Percentiles rank a stretch among this genome's conserved stretches.
These are phyloP conservation scores for Pleurotus eryngii DNA, from an alignment of 768 basidiomycete species.

Conservation along the genomic window DNA sequence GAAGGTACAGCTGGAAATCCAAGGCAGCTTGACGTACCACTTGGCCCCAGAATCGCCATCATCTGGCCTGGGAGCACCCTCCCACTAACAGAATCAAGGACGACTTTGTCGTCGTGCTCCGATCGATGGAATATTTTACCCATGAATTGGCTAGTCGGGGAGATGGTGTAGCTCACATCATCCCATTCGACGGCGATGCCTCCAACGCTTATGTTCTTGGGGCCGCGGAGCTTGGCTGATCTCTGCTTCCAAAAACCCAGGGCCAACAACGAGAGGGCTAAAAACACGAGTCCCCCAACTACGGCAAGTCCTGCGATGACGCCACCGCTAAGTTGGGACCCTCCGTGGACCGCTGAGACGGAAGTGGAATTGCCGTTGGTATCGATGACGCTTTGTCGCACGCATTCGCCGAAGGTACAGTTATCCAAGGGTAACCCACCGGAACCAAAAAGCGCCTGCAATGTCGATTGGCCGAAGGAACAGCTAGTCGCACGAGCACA, in stretches of 20 bases:
- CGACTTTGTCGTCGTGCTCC: constrained; percentile 46
- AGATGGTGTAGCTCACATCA: constrained; percentile 63
- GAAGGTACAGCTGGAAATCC: background rate
- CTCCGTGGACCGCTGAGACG: constrained; percentile 23
- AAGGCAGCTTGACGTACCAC: constrained; percentile 44
- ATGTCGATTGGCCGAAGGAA: constrained; percentile 67
- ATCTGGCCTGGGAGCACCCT: constrained; percentile 75
- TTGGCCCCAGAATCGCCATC: constrained; percentile 91
- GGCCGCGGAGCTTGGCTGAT: constrained; percentile 41
- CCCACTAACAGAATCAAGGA: constrained; percentile 72
- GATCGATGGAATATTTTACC: background rate
- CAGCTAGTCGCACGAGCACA: constrained; percentile 67
- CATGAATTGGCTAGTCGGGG: constrained; percentile 21
- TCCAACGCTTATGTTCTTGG: constrained; percentile 18
- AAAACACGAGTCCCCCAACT: constrained; percentile 61
- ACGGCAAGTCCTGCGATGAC: constrained; percentile 91
- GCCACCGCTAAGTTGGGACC: constrained; percentile 62
- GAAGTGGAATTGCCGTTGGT: constrained; percentile 33
- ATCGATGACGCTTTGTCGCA: constrained; percentile 77
- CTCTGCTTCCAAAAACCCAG: constrained; percentile 63
- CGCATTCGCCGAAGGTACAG: constrained; percentile 88
- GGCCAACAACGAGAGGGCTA: constrained; percentile 56
- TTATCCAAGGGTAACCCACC: constrained; percentile 67
- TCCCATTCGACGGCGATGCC: constrained; percentile 62
- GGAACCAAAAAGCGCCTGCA: constrained; percentile 71